Base-by-base conservation (phyloP, 495 filamentous ascomycete species). In the Polyplosphaeria fusca region DNA sequence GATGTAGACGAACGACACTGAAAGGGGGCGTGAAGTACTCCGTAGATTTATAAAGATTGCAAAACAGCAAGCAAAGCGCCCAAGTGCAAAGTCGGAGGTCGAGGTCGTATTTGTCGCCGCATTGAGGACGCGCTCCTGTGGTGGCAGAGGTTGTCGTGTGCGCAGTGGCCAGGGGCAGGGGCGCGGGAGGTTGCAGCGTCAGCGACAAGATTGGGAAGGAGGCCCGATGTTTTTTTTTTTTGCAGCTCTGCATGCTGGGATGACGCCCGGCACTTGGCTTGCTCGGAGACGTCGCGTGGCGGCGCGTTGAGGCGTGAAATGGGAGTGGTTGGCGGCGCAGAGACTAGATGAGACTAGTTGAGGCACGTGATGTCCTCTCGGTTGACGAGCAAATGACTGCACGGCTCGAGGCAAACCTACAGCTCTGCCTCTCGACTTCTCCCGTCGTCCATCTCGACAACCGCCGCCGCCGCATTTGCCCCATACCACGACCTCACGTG, bases 401-500 rank as follows among this genome's bases (percentile, higher is more conserved):
- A 12, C n/a, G n/a, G n/a, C n/a, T n/a, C n/a, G n/a, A 42, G 18
- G 9, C 39, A 19, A 42, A 19, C 39, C 9, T 42, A 20, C 9
- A 42, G 39, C 39, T 42, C 18, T 19, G 5, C 39, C 19, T 42
- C 18, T 14, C 7, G 14, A 35, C 7, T 35, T 35, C 30, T 35
- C 30, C 30, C 30, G 39, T 42, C 39, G 30, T 11, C 39, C 39
- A 42, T 19, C 7, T 19, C 39, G 30, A 35, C 39, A 18, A 42
- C 39, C 20, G 9, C 39, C 5, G 11, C 19, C 5, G 9, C 39
- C 39, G 20, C 19, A 7, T 42, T 35, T 4, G 18, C 23, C 50
- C 23, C 41, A 40, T 49, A 30, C 25, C 24, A 47, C 58, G 35
- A 40, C 50, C 42, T 4, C 22, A 38, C 50, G 51, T 51, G 35